Evolutionary conservation across 2,329 filamentous ascomycete species (phyloP).

Genomic region (Colletotrichum endophyticum): DNA sequence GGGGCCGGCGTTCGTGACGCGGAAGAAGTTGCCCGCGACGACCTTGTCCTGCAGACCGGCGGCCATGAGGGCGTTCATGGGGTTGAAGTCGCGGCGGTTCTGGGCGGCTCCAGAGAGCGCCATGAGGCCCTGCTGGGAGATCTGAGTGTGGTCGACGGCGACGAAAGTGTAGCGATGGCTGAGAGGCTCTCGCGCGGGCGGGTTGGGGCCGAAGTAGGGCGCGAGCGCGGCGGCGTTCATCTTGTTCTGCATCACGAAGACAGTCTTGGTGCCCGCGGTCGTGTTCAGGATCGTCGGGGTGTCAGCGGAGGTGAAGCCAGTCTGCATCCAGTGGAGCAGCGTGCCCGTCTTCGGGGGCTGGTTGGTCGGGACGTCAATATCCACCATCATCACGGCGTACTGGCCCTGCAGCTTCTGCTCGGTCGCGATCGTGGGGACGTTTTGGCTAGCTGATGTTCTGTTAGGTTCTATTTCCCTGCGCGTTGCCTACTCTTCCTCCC

Average conservation of each 20-base stretch:
- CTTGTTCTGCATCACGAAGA: slow-evolving; percentile 37
- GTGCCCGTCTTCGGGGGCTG: slow-evolving; percentile 41
- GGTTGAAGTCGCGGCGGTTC: slow-evolving; percentile 36
- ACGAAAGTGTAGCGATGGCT: slow-evolving; percentile 44
- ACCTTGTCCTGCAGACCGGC: slow-evolving; percentile 35
- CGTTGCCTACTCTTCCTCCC: not conserved
- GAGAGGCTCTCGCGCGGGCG: slow-evolving; percentile 39
- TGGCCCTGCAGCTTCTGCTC: slow-evolving; percentile 20
- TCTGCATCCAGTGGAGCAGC: slow-evolving; percentile 53
- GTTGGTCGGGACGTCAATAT: slow-evolving; percentile 49
- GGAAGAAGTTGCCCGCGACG: slow-evolving; percentile 42
- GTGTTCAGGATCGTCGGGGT: slow-evolving; percentile 29
- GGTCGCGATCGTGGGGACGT: slow-evolving; percentile 17
- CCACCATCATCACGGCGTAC: slow-evolving; percentile 47
- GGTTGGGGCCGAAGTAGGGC: slow-evolving; percentile 41
- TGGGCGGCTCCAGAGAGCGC: slow-evolving; percentile 32
- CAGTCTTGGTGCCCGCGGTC: slow-evolving; percentile 25
- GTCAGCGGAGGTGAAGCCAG: slow-evolving; percentile 36
- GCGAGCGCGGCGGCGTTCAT: slow-evolving; percentile 18
- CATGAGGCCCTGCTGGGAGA: slow-evolving; percentile 26
- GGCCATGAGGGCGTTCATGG: slow-evolving; percentile 30
- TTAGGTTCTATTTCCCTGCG: not conserved
- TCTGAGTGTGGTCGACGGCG: slow-evolving; percentile 40
- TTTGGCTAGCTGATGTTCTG: slow-evolving; percentile 5
- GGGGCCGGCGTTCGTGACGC: slow-evolving; percentile 39